These are phyloP conservation scores for Coemansia sp. DNA, from an alignment of 192 early-diverging fungal species.

Conservation along the genomic window DNA sequence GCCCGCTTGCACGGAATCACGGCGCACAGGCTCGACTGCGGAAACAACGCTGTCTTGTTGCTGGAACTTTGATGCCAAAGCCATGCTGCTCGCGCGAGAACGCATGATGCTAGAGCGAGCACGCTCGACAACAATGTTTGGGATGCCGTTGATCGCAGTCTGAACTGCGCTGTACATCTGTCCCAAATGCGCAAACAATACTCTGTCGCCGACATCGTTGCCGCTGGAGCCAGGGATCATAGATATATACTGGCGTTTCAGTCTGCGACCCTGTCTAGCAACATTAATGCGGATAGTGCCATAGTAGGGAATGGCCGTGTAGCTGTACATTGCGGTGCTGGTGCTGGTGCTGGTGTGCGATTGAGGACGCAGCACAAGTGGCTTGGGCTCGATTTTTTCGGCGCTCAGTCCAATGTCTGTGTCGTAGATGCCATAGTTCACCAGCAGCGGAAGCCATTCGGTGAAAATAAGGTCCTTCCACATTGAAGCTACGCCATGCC, in stretches of 20 bases:
- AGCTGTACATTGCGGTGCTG: conserved; percentile 18
- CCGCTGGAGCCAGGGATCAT: conserved; percentile 12
- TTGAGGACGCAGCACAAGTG: conserved; percentile 37
- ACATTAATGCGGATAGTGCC: conserved; percentile 61
- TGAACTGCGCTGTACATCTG: conserved; percentile 41
- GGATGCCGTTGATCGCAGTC: conserved; percentile 26
- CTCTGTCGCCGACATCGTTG: conserved; percentile 21
- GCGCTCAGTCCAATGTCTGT: conserved; percentile 35
- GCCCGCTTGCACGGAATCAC: conserved; percentile 14
- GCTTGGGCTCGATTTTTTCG: conserved; percentile 3
- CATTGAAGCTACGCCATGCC: conserved; percentile 60
- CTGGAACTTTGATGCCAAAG: conserved; percentile 43
- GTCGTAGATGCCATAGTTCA: conserved; percentile 57
- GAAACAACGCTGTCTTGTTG: conserved; percentile 1
- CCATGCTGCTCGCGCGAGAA: conserved; percentile 50
- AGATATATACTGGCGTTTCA: conserved; percentile 23
- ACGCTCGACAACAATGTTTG: conserved; percentile 37
- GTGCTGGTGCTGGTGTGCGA: conserved; percentile 4
- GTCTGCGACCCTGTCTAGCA: conserved; percentile 25
- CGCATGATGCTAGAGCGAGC: conserved; percentile 46
- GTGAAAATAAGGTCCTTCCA: conserved; percentile 56
- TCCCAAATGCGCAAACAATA: conserved; percentile 49
- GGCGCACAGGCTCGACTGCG: conserved; percentile 3
- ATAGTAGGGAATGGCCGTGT: conserved; percentile 60
- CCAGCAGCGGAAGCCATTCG: conserved; percentile 63